Percentiles rank a stretch among this genome's conserved stretches.
Evolutionary conservation across 2,329 filamentous ascomycete genomes (phyloP).

Genomic region (Blastomyces percursus): DNA sequence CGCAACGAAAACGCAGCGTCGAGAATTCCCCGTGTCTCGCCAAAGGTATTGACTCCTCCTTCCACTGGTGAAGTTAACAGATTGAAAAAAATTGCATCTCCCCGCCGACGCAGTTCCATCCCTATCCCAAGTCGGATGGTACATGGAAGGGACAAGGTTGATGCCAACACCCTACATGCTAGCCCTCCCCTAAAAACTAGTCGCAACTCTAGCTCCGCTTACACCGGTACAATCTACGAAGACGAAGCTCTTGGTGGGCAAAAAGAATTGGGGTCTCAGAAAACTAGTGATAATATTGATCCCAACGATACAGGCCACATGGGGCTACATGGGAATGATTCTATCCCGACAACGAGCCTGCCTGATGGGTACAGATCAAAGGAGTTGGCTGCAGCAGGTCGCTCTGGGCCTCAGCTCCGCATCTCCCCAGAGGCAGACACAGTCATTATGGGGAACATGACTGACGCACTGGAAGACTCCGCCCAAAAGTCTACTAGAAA

Average conservation of each 20-base stretch:
- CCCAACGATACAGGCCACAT: neutral
- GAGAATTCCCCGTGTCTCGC: slow-evolving; percentile 14
- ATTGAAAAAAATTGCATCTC: slow-evolving; percentile 3
- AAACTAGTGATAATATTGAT: neutral
- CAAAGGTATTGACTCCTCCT: slow-evolving; percentile 4
- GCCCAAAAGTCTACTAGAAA: neutral
- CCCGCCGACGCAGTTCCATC: slow-evolving; percentile 12
- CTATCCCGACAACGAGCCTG: neutral
- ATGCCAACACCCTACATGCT: neutral
- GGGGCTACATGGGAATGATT: neutral
- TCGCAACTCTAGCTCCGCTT: neutral
- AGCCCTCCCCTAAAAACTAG: neutral
- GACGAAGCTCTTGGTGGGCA: neutral
- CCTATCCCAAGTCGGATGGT: slow-evolving; percentile 13
- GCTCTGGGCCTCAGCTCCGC: slow-evolving; percentile 13
- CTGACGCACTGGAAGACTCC: neutral
- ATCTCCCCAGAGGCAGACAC: slow-evolving; percentile 16
- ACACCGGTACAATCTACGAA: neutral
- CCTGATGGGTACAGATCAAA: slow-evolving; percentile 11
- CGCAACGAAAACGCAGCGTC: slow-evolving; percentile 4
- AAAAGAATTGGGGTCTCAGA: neutral
- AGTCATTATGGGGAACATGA: slow-evolving; percentile 15
- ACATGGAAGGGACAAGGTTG: slow-evolving; percentile 4
- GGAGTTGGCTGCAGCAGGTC: slow-evolving; percentile 10
- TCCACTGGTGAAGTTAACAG: neutral